Base-by-base conservation (phyloP, 192 early-diverging fungal genomes). In the Backusella tuberculispora region DNA sequence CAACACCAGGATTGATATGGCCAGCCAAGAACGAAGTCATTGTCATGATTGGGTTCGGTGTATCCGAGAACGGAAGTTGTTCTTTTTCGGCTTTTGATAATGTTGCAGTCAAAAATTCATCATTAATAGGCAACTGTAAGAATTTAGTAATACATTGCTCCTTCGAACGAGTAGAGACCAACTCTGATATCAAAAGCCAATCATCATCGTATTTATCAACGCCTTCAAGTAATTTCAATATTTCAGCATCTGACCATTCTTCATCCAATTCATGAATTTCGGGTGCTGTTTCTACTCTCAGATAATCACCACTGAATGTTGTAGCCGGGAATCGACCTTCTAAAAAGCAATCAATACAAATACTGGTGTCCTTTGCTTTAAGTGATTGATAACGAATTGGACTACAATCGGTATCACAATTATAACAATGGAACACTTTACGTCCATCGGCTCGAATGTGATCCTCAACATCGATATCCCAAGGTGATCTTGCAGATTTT, bases 151-250 rank as follows among this genome's bases (percentile, higher is more conserved):
- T 89, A 74, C 98, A 99, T 76, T 98, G 93, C 66, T 97, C 95
- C 74, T 93, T 92, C 3, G 91, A 92, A 41, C 92, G 85, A 13
- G 92, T 94, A 0, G 95, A 96, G 5, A 99, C 96, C 72, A 97
- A 95, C 60, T 96, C 95, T 15, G 97, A 89, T 44, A 99, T 90
- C 48, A 90, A 87, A 69, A 89, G 86, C 98, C 98, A 99, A 77
- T 98, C 95, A 53, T 98, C 93, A 63, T 97, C 94, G 84, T 88
- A 97, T 85, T 95, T 85, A 77, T 99, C 98, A 19, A 99, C 80
- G 2, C 90, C 98, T 85, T 99, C 98, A 40, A 99, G 81, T 44
- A 99, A 80, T 38, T 94, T 80, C 26, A 97, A 81, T 12, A 88
- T 92, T 78, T 99, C 98, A 80, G 94, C 89, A 60, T 96, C 91